Evolutionary conservation across 371 early-diverging fungal species (phyloP).

Genomic region (Mucor lusitanicus): DNA sequence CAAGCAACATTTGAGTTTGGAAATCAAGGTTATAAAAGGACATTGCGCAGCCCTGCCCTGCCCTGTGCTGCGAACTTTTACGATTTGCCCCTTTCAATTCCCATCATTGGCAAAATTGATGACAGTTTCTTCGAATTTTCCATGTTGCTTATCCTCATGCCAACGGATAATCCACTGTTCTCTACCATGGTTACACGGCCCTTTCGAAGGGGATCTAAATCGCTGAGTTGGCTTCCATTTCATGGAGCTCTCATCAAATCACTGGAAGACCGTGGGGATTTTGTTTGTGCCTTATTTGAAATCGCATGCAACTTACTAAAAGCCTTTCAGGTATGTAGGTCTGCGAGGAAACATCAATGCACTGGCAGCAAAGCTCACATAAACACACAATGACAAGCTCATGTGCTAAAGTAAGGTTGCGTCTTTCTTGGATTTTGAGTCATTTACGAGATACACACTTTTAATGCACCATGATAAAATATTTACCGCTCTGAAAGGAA

Average conservation of each 20-base stretch:
- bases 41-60: too few relatives aligned
- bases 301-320: not conserved
- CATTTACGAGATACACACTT: not conserved
- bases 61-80: too few relatives aligned
- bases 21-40: too few relatives aligned
- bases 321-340: too few relatives aligned
- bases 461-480: not conserved
- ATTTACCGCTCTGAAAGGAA: not conserved
- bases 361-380: not conserved
- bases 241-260: not conserved
- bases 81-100: too few relatives aligned
- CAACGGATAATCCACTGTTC: not conserved
- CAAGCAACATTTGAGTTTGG: too few relatives aligned
- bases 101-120: too few relatives aligned
- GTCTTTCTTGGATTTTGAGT: not conserved
- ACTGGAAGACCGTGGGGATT: not conserved
- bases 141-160: not conserved
- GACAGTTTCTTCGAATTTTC: not conserved
- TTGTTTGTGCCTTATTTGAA: not conserved
- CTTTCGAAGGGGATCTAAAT: not conserved
- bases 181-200: not conserved
- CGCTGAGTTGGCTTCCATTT: not conserved
- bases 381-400: not conserved
- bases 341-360: too few relatives aligned
- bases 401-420: not conserved